These are phyloP conservation scores for Astragalus membranaceus DNA, from an alignment of 306 rosid species.

Conservation along the genomic window DNA sequence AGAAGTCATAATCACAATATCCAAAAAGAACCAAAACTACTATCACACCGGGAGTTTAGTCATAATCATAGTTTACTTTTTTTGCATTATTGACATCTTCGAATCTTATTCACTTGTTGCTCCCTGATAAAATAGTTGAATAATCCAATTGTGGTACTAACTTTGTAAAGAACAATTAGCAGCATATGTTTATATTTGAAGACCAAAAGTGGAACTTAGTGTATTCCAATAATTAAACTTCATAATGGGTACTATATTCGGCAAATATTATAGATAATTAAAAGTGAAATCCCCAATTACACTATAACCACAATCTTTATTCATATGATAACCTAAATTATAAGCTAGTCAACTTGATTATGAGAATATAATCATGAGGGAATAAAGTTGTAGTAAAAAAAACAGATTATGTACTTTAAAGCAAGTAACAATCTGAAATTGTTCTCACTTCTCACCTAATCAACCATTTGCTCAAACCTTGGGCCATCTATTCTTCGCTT, in stretches of 20 bases:
- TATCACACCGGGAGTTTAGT: too few relatives aligned
- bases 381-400: conserved; percentile 30
- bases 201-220: background rate
- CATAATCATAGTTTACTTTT: too few relatives aligned
- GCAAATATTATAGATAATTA: background rate
- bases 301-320: background rate
- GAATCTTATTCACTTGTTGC: too few relatives aligned
- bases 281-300: conserved; percentile 2
- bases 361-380: conserved; percentile 16
- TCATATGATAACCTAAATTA: conserved; percentile 26
- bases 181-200: background rate
- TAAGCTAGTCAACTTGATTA: conserved; percentile 28
- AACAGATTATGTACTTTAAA: conserved; percentile 5
- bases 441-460: conserved; percentile 18
- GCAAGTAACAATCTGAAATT: conserved; percentile 12
- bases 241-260: conserved; percentile 5
- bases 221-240: conserved; percentile 2
- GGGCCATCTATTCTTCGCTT: conserved; percentile 16
- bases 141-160: background rate
- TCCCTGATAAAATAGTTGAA: too few relatives aligned
- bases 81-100: too few relatives aligned
- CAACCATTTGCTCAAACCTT: conserved; percentile 22
- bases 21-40: too few relatives aligned
- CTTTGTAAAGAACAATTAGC: background rate
- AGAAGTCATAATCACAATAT: too few relatives aligned